Evolutionary conservation across 352 stramenopile genomes (phyloP).

Genomic region (Stramenopiles sp.): DNA sequence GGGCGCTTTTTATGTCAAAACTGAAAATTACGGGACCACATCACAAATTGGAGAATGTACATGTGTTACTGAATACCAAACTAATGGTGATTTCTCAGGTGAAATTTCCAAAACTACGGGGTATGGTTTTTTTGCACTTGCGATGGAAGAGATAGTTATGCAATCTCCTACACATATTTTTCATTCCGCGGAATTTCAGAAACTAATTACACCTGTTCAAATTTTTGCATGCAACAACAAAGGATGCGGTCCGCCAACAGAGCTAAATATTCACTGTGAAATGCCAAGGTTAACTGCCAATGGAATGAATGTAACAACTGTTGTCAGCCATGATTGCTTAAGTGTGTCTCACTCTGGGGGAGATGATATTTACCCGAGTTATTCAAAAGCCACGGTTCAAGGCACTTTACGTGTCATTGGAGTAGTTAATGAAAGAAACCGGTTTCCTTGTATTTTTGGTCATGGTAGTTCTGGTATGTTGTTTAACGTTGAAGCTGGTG

Average conservation of each 20-base stretch:
- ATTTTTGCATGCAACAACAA: not conserved
- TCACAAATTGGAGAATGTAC: not conserved
- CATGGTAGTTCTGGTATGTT: not conserved
- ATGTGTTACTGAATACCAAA: not conserved
- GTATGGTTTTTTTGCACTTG: not conserved
- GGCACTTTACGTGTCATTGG: not conserved
- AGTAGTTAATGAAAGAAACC: not conserved
- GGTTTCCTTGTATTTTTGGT: not conserved
- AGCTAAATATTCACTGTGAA: not conserved
- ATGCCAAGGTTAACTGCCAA: not conserved
- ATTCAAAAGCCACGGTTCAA: not conserved
- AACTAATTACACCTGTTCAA: not conserved
- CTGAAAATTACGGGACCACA: not conserved
- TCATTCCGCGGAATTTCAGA: not conserved
- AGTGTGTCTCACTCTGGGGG: not conserved
- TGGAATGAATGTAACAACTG: not conserved
- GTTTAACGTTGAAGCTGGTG: not conserved
- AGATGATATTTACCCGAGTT: not conserved
- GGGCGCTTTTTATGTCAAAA: not conserved
- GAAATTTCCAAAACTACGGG: not conserved
- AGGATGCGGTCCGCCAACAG: not conserved
- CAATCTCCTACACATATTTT: not conserved
- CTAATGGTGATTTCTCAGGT: not conserved
- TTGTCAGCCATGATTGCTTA: not conserved
- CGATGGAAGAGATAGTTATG: not conserved